Evolutionary conservation across 768 basidiomycete genomes (phyloP).

Genomic region (Lyophyllum shimeji): DNA sequence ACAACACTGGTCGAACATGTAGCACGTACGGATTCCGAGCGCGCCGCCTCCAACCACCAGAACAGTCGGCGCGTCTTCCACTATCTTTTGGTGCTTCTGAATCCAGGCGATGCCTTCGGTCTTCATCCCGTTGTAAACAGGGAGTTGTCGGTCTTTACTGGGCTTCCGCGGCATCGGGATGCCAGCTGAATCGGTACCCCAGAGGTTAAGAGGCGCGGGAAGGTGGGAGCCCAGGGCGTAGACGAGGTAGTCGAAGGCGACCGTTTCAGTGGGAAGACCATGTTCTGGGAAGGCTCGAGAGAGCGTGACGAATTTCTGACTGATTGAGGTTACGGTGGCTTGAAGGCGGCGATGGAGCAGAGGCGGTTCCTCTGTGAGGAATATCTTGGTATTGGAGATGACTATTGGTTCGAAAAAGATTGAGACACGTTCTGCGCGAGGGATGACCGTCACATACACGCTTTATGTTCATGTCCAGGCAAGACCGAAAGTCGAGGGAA

Average conservation of each 20-base stretch:
- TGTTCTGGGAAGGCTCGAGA: constrained; percentile 48
- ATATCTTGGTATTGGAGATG: constrained; percentile 55
- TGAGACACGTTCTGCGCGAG: neutral
- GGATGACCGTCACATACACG: constrained; percentile 39
- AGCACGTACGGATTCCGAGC: constrained; percentile 62
- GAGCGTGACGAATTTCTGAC: constrained; percentile 39
- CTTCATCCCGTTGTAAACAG: constrained; percentile 43
- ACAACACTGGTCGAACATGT: neutral
- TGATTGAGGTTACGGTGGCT: constrained; percentile 42
- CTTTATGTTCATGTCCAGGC: constrained; percentile 64
- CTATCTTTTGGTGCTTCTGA: constrained; percentile 43
- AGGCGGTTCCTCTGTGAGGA: constrained; percentile 27
- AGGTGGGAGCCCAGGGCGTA: constrained; percentile 63
- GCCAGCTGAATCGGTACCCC: constrained; percentile 32
- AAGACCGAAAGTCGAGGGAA: constrained; percentile 58
- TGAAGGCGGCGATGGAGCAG: constrained; percentile 37
- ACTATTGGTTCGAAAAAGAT: constrained; percentile 25
- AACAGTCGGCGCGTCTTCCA: constrained; percentile 48
- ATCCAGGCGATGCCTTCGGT: constrained; percentile 50
- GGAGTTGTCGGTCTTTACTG: constrained; percentile 9
- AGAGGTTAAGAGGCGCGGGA: constrained; percentile 54
- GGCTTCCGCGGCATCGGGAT: constrained; percentile 2
- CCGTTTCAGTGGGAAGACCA: constrained; percentile 30
- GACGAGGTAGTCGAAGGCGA: constrained; percentile 57
- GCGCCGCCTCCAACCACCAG: constrained; percentile 74